Conservation (phyloP, 345 rosid genomes). For the Erodium maritimum region DNA sequence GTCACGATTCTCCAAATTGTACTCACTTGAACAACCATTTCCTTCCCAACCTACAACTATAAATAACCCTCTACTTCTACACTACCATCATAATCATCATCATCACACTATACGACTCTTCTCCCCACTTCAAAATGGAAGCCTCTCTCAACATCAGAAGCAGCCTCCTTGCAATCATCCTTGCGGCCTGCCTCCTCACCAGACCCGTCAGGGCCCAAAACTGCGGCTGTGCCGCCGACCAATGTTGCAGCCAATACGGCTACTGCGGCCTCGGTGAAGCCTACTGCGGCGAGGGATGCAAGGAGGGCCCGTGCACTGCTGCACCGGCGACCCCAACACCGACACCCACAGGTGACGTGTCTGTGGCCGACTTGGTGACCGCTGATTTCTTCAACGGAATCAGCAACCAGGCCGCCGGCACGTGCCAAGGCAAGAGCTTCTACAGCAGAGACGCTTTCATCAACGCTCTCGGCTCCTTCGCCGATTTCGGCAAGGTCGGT, state of each 20-base stretch:
- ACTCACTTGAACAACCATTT: too few relatives aligned
- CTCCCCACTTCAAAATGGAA: not conserved
- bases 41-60: too few relatives aligned
- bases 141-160: not conserved
- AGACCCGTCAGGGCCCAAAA: slow-evolving; percentile 11
- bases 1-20: too few relatives aligned
- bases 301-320: slow-evolving; percentile 15
- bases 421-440: slow-evolving; percentile 31
- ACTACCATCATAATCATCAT: too few relatives aligned
- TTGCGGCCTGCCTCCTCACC: not conserved
- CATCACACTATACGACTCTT: not conserved
- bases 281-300: slow-evolving; percentile 20
- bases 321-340: not conserved
- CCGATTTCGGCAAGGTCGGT: slow-evolving; percentile 26
- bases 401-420: slow-evolving; percentile 13
- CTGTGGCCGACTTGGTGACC: slow-evolving; percentile 24
- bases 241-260: slow-evolving; percentile 24
- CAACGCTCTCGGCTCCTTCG: slow-evolving; percentile 12
- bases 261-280: slow-evolving; percentile 18
- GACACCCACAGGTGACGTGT: slow-evolving; percentile 2
- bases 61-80: too few relatives aligned
- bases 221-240: slow-evolving; percentile 19
- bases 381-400: slow-evolving; percentile 29
- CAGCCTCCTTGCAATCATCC: not conserved
- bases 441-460: slow-evolving; percentile 28